Evolutionary conservation across 2,329 filamentous ascomycete species (phyloP), one percentile per base, ranked within the genome.

Genomic region (Aspergillus hiratsukae): DNA sequence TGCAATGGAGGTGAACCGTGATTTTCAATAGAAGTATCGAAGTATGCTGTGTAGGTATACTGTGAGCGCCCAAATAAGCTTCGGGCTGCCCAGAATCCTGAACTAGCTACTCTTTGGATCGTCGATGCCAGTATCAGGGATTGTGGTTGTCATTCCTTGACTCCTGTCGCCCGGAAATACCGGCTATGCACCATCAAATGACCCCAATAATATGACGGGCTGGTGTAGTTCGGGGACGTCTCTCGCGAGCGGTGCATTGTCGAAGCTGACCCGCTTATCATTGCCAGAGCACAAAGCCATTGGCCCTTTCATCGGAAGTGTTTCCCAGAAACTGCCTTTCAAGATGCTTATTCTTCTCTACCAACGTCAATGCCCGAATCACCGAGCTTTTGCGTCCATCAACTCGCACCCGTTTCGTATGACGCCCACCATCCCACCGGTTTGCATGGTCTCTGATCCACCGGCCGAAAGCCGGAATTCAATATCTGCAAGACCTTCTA

Each of bases 391-490:
- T 52, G 72, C 71, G 11, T 72, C 78, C 77, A 85, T 82, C 58
- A 97, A 76, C 72, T 96, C 93, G 29, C 90, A 92, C 0, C 94
- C 94, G 55, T 84, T 88, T 59, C 94, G 82, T 45, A 99, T 84
- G 4, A 96, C 90, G 1, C 93, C 94, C 10, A 97, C 90, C 48
- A 97, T 81, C 0, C 92, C 94, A 6, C 94, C 93, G 0, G 94
- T 97, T 78, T 99, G 94, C 57, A 99, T 84, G 5, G 80, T 78
- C 76, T 99, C 94, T 57, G 86, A 91, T 1, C 89, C 92, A 23
- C 94, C 94, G 46, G 91, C 89, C 35, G 92, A 89, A 5, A 99
- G 79, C 59, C 94, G 81, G 75, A 95, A 95, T 78, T 99, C 94
- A 52, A 99, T 89, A 65, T 97, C 90, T 0, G 93, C 91, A 54